Conservation (phyloP, 345 rosid genomes). For the Salix arbutifolia region DNA sequence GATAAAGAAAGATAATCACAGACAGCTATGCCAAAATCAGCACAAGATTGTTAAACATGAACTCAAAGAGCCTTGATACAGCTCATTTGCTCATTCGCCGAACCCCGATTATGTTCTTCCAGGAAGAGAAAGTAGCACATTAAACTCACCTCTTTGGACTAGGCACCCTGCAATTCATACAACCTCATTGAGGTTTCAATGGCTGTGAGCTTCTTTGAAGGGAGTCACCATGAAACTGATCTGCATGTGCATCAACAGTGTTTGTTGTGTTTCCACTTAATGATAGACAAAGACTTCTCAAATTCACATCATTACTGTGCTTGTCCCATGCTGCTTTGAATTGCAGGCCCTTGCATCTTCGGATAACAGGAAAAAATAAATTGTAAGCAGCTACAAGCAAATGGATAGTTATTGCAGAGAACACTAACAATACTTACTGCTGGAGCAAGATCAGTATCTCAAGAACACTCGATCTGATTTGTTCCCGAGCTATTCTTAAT, state of each 20-base stretch:
- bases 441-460: conserved; percentile 59
- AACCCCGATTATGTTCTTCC: too few relatives aligned
- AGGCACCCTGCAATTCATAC: not conserved
- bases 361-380: not conserved
- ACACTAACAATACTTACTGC: conserved; percentile 43
- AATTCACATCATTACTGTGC: conserved; percentile 59
- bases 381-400: not conserved
- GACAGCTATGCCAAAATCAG: too few relatives aligned
- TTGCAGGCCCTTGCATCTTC: conserved; percentile 63
- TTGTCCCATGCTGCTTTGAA: conserved; percentile 64
- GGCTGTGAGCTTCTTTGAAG: not conserved
- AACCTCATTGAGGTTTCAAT: not conserved
- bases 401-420: too few relatives aligned
- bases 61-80: too few relatives aligned
- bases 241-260: not conserved
- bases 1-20: too few relatives aligned
- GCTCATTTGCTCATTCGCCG: too few relatives aligned
- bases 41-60: too few relatives aligned
- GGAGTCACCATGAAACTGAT: not conserved
- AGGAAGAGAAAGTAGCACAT: too few relatives aligned
- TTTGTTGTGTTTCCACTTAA: conserved; percentile 15
- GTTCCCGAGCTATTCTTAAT: conserved; percentile 52
- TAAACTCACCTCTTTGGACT: too few relatives aligned
- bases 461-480: conserved; percentile 50
- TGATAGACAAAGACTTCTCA: conserved; percentile 31